Conservation (phyloP, 2,329 filamentous ascomycete genomes). For the Ophiostoma ips region DNA sequence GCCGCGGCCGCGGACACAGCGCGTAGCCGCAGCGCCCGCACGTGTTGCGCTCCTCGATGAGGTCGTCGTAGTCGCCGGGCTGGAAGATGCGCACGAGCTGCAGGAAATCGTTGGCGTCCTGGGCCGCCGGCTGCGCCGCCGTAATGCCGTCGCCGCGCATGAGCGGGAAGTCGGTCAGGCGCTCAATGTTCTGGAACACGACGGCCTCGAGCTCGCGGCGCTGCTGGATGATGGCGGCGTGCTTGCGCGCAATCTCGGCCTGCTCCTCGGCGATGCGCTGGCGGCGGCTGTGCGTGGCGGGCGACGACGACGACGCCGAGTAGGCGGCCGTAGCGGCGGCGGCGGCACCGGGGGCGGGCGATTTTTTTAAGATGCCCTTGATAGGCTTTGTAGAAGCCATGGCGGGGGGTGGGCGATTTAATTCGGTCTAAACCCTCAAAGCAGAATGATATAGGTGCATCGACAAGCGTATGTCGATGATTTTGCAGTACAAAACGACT, state of each 20-base stretch:
- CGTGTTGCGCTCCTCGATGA: constrained; percentile 80
- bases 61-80: constrained; percentile 74
- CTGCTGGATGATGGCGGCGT: constrained; percentile 70
- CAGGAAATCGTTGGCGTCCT: constrained; percentile 54
- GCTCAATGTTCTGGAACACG: constrained; percentile 59
- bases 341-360: constrained; percentile 19
- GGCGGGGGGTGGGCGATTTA: no score
- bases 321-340: constrained; percentile 12
- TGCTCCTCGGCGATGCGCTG: constrained; percentile 26
- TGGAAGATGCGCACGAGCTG: constrained; percentile 59
- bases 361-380: constrained; percentile 50
- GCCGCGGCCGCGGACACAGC: constrained; percentile 56
- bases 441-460: no score
- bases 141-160: constrained; percentile 20
- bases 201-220: constrained; percentile 64
- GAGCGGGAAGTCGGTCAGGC: constrained; percentile 48
- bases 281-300: constrained; percentile 15
- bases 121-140: constrained; percentile 35
- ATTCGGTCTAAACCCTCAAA: no score
- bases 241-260: constrained; percentile 58
- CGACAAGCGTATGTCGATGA: no score
- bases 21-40: constrained; percentile 71
- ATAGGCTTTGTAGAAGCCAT: constrained; percentile 32
- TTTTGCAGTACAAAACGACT: no score
- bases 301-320: constrained; percentile 7